These are phyloP conservation scores for Trypanosoma cruzi DNA, from an alignment of 208 protist species.

Conservation along the genomic window DNA sequence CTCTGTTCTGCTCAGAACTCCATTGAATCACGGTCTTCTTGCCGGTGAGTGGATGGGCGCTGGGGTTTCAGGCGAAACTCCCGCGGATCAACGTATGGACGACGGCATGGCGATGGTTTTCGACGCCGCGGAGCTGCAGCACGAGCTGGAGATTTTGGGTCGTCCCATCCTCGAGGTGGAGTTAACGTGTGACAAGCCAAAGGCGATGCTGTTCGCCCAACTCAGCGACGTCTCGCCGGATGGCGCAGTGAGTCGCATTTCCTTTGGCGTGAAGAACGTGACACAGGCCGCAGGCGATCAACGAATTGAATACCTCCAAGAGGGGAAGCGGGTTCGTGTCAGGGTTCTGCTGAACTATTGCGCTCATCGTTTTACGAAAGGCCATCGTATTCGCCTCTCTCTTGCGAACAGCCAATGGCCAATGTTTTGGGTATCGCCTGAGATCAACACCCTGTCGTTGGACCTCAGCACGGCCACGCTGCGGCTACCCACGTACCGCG, in stretches of 20 bases:
- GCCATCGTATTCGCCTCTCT: slow-evolving; percentile 47
- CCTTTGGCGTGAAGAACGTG: slow-evolving; percentile 61
- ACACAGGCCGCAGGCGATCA: slow-evolving; percentile 38
- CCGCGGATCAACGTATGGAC: slow-evolving; percentile 66
- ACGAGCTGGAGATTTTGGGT: slow-evolving; percentile 39
- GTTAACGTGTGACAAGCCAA: slow-evolving; percentile 50
- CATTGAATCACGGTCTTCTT: slow-evolving; percentile 62
- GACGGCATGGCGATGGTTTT: slow-evolving; percentile 64
- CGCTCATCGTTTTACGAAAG: slow-evolving; percentile 51
- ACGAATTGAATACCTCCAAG: slow-evolving; percentile 32
- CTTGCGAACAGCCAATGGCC: slow-evolving; percentile 74
- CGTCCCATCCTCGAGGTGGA: slow-evolving; percentile 46
- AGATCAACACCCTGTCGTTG: slow-evolving; percentile 50
- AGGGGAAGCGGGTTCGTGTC: slow-evolving; percentile 28
- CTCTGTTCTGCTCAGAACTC: slow-evolving; percentile 46
- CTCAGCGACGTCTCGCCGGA: slow-evolving; percentile 56
- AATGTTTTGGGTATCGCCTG: slow-evolving; percentile 62
- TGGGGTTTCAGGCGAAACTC: slow-evolving; percentile 54
- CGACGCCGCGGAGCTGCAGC: slow-evolving; percentile 33
- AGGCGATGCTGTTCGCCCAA: slow-evolving; percentile 67
- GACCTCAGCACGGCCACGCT: slow-evolving; percentile 32
- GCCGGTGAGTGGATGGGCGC: slow-evolving; percentile 68
- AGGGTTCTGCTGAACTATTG: slow-evolving; percentile 62
- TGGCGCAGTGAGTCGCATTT: slow-evolving; percentile 55
- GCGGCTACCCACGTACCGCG: slow-evolving; percentile 26